phyloP scores from a whole-genome alignment of 75 land plant species.

The Gnetum montanum region DNA sequence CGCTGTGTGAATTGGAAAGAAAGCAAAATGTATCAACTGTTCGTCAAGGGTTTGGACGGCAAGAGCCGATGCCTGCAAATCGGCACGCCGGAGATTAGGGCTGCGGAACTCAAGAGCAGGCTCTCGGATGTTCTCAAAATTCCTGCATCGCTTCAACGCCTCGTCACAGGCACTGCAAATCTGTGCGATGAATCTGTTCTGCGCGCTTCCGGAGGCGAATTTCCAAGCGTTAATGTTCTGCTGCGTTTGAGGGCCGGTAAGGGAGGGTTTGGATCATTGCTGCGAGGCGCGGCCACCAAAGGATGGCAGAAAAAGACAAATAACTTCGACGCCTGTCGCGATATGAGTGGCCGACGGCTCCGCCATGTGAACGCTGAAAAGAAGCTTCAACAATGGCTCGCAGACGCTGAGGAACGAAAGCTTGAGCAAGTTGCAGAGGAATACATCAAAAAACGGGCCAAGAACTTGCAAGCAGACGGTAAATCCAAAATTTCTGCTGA shows the following conservation, averaged over 20 bases:
- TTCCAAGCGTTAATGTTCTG: slow-evolving; percentile 34
- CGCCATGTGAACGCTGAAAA: slow-evolving; percentile 97
- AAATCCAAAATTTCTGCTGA: neutral
- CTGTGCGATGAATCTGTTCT: slow-evolving; percentile 16
- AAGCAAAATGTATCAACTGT: slow-evolving; percentile 25
- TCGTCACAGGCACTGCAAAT: slow-evolving; percentile 12
- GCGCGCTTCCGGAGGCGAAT: slow-evolving; percentile 13
- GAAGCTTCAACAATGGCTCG: slow-evolving; percentile 88
- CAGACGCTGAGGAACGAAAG: slow-evolving; percentile 66
- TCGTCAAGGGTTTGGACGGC: slow-evolving; percentile 40
- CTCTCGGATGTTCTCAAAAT: slow-evolving; percentile 13
- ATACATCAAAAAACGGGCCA: slow-evolving; percentile 73
- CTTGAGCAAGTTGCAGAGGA: slow-evolving; percentile 81
- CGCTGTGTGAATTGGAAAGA: no score
- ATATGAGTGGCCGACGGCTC: slow-evolving; percentile 91
- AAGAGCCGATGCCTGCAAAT: slow-evolving; percentile 23
- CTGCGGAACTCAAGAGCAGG: slow-evolving; percentile 13
- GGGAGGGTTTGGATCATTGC: slow-evolving; percentile 96
- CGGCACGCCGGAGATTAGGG: slow-evolving; percentile 9
- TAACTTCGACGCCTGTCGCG: slow-evolving; percentile 92
- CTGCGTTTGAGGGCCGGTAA: slow-evolving; percentile 75
- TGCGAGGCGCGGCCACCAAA: slow-evolving; percentile 90
- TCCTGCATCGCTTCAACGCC: slow-evolving; percentile 18
- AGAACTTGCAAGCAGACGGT: slow-evolving; percentile 31
- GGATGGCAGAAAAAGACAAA: slow-evolving; percentile 99